A percentile compares a stretch with the other conserved stretches of the same genome.
phyloP scores from a whole-genome alignment of 2,329 filamentous ascomycete genomes.

The Microcyclospora tardicrescens region DNA sequence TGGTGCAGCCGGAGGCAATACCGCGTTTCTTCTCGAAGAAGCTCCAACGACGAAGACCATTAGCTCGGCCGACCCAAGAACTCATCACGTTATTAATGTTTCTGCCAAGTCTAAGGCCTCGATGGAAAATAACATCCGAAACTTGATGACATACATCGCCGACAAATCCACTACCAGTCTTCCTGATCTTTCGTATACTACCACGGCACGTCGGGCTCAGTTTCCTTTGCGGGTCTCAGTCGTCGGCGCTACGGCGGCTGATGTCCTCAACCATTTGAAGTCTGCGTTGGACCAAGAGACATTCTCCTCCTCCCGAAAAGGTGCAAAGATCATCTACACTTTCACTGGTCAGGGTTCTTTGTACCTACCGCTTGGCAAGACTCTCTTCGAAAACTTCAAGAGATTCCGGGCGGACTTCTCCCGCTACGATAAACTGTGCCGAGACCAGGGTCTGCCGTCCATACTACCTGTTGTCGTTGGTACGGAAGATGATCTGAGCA shows the following conservation, averaged over 20 bases:
- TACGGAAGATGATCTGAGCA: not conserved
- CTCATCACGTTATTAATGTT: constrained; percentile 45
- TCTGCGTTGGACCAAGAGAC: not conserved
- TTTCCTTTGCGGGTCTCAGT: constrained; percentile 27
- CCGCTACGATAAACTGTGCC: constrained; percentile 18
- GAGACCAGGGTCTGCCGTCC: constrained; percentile 20
- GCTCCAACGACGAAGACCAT: constrained; percentile 29
- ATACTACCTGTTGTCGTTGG: constrained; percentile 18
- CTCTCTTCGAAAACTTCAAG: constrained; percentile 19
- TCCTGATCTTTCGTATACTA: constrained; percentile 51
- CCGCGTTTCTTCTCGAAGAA: constrained; percentile 52
- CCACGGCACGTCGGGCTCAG: constrained; percentile 44
- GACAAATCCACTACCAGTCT: constrained; percentile 33
- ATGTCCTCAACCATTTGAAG: no score
- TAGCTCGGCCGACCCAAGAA: constrained; percentile 37
- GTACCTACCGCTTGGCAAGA: constrained; percentile 13
- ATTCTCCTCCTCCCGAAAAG: not conserved
- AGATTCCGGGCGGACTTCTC: constrained; percentile 21
- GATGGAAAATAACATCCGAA: constrained; percentile 43
- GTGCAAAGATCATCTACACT: constrained; percentile 23
- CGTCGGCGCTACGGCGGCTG: constrained; percentile 10
- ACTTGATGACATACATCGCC: constrained; percentile 43
- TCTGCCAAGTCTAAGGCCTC: constrained; percentile 41
- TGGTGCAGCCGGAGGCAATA: constrained; percentile 59
- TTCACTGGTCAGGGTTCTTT: constrained; percentile 29